phyloP scores from a whole-genome alignment of 2,329 filamentous ascomycete species.

The Tolypocladium sp. region DNA sequence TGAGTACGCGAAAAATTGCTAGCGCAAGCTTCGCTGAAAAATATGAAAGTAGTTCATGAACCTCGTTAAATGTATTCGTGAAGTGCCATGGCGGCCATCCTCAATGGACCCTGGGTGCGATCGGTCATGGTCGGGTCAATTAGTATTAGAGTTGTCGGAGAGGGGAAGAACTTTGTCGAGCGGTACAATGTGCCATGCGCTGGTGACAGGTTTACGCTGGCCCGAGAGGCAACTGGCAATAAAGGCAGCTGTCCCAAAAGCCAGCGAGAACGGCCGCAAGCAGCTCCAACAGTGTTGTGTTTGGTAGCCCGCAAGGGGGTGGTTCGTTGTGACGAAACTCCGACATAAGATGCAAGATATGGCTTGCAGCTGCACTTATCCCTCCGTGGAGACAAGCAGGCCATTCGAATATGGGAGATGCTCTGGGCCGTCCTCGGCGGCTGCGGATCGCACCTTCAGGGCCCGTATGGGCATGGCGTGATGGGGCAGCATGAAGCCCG shows the following conservation, averaged over 20 bases:
- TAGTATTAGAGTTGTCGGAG: background rate
- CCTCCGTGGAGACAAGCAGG: constrained; percentile 21
- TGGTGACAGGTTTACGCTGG: background rate
- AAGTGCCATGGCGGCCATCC: background rate
- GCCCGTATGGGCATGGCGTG: constrained; percentile 27
- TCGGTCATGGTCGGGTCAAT: background rate
- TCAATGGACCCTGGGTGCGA: background rate
- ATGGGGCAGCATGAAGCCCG: constrained; percentile 44
- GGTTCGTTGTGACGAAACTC: background rate
- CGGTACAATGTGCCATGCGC: background rate
- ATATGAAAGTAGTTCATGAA: constrained; percentile 6
- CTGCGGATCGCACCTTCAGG: constrained; percentile 8
- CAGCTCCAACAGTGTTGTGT: background rate
- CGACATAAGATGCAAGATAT: background rate
- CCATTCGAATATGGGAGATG: constrained; percentile 14
- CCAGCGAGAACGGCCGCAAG: background rate
- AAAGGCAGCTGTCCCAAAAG: background rate
- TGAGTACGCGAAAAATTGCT: constrained; percentile 3
- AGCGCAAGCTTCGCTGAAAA: constrained; percentile 2
- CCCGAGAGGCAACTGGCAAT: background rate
- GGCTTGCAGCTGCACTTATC: constrained; percentile 9
- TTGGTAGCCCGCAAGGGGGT: background rate
- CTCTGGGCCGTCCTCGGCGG: constrained; percentile 14
- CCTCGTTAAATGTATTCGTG: constrained; percentile 6
- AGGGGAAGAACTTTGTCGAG: background rate